Base-by-base conservation (phyloP, 768 basidiomycete species). In the Bullera alba region DNA sequence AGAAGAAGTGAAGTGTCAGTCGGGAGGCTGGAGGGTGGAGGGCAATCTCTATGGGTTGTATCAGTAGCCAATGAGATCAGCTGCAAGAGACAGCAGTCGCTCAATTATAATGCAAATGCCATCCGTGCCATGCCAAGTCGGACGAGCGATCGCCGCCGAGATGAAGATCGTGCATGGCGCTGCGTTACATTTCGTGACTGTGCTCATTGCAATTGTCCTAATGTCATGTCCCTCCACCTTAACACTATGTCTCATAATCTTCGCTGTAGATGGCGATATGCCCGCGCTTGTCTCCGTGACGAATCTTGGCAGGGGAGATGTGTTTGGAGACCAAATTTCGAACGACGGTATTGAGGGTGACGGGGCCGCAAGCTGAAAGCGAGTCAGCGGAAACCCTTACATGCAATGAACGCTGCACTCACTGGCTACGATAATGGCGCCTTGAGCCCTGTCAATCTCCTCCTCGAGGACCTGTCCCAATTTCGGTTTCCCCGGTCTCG, bases 371-470 rank as follows among this genome's bases (percentile, higher is more conserved):
- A 58, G 82, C 84, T 84, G 54, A n/a, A 43, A 52, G 19, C 5
- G 34, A 7, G 30, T 29, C 44, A 35, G 16, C 38, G 21, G 12
- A 41, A 12, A 8, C 21, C 12, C 12, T 10, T 10, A 34, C n/a
- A 8, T n/a, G 32, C 36, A 21, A 27, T 32, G 28, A 37, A 22
- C 23, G 42, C 32, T 44, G 1, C 0, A 79, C 84, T 75, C 61
- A 85, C 85, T 85, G 12, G 81, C 83, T 41, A 87, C 85, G 38
- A 82, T 74, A 49, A 84, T 65, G 12, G 79, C 74, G 16, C 83
- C 83, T 53, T 71, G 61, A 26, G 83, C 77, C 15, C 60, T 61
- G 39, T 78, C 74, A 2, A 85, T 79, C 70, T 87, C 86, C 50
- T 85, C 83, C 25, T 77, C 76, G 21, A 86, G 60, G 28, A 86